Evolutionary conservation across 495 filamentous ascomycete genomes (phyloP).

Genomic region (Xanthoparmelia taractica): DNA sequence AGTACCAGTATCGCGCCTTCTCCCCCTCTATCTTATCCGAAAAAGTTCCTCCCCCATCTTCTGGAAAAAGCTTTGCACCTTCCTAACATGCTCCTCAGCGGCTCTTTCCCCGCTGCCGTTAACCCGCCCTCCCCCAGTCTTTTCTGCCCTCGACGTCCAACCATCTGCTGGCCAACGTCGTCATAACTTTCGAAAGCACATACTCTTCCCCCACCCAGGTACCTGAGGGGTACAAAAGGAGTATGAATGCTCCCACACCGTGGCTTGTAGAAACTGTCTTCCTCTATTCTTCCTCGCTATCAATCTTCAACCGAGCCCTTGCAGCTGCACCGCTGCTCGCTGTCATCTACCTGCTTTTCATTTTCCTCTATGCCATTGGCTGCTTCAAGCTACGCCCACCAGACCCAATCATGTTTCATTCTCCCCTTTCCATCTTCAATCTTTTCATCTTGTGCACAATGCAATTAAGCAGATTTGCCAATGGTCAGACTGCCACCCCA

Average conservation of each 20-base stretch:
- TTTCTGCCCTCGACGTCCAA: constrained; percentile 2
- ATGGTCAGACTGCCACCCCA: constrained; percentile 5
- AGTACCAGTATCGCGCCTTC: not conserved
- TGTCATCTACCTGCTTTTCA: constrained; percentile 16
- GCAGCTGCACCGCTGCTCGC: not conserved
- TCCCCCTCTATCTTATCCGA: too few species aligned
- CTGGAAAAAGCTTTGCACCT: not conserved
- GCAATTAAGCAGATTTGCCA: constrained; percentile 8
- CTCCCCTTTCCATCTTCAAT: constrained; percentile 16
- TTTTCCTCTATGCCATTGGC: constrained; percentile 12
- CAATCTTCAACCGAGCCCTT: constrained; percentile 5
- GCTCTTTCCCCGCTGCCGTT: not conserved
- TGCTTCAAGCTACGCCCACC: constrained; percentile 10
- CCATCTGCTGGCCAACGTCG: not conserved
- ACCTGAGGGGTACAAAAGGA: not conserved
- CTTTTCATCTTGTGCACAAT: constrained; percentile 20
- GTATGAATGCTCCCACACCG: not conserved
- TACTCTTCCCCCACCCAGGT: not conserved
- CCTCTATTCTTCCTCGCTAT: constrained; percentile 11
- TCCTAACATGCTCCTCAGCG: not conserved
- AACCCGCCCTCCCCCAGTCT: constrained; percentile 3
- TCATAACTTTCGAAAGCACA: not conserved
- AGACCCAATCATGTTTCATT: constrained; percentile 15
- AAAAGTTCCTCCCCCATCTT: not conserved
- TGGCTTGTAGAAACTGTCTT: constrained; percentile 13